Evolutionary conservation across 495 filamentous ascomycete species (phyloP), one percentile per base, ranked within the genome.

Genomic region (Hyaloscypha hepaticicola): DNA sequence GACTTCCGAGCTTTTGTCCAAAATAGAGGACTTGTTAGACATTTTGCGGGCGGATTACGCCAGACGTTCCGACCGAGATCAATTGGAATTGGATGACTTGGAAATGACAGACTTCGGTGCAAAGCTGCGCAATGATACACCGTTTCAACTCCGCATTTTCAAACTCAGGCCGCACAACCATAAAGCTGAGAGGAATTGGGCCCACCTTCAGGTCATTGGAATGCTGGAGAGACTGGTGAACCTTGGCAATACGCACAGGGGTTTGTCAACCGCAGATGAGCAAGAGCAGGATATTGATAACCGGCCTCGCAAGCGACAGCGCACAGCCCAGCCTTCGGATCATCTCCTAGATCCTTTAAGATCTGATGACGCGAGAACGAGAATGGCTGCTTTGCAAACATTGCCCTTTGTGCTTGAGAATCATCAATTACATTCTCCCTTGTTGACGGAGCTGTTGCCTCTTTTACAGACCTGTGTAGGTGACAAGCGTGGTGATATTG

Each of bases 51-150:
- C 78, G 7, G 93, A 96, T 65, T 96, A 96, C 74, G 81, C 82
- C 28, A 85, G 76, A 63, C 84, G 92, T 66, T 76, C 86, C 27
- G 88, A 89, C 53, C 87, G 87, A 59, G 86, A 90, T 26, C 80
- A 87, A n/a, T 75, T 96, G 19, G 88, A 93, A 64, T 76, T 91
- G 22, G 90, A 92, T 66, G 91, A 96, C 64, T 70, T 90, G 22
- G 74, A 82, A 14, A 90, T 92, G 73, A 63, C 75, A 68, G 71
- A 76, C 65, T 68, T 77, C 61, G 74, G 69, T 38, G 61, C 64
- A 3, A 72, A 77, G 28, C 71, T 73, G 59, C 72, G 77, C 33
- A 67, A 73, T 31, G 70, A 70, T 33, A 65, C 67, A 8, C 73
- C 79, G 7, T 85, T 85, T 72, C 72, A 76, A 49, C 75, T 86